These are phyloP conservation scores for Boletus pseudopeckii DNA, from an alignment of 768 basidiomycete genomes.

Conservation along the genomic window DNA sequence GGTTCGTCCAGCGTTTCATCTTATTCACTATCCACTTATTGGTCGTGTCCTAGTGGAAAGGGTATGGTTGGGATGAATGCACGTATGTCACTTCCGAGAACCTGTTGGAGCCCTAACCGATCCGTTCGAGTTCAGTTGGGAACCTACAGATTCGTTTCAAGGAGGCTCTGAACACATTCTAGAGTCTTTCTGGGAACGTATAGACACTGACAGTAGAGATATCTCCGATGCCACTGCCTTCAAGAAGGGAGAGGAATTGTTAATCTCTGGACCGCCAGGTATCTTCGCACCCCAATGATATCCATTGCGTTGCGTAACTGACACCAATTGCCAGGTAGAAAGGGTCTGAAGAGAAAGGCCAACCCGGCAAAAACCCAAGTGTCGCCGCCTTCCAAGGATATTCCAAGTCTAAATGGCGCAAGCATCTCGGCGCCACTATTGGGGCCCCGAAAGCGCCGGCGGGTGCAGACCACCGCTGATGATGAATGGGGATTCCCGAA, in stretches of 20 bases:
- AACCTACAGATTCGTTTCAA: slow-evolving; percentile 57
- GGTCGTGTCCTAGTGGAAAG: slow-evolving; percentile 51
- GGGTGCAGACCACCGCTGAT: slow-evolving; percentile 2
- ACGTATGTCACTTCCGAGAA: slow-evolving; percentile 43
- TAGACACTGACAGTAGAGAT: slow-evolving; percentile 42
- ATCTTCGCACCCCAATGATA: slow-evolving; percentile 6
- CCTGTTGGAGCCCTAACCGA: neutral
- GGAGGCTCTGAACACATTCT: slow-evolving; percentile 53
- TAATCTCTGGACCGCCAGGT: slow-evolving; percentile 61
- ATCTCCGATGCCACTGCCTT: slow-evolving; percentile 47
- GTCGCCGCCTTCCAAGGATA: slow-evolving; percentile 6
- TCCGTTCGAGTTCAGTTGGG: slow-evolving; percentile 51
- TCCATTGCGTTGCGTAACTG: neutral
- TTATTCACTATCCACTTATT: slow-evolving; percentile 1
- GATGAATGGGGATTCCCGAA: slow-evolving; percentile 8
- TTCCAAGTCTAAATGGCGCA: slow-evolving; percentile 5
- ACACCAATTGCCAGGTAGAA: slow-evolving; percentile 16
- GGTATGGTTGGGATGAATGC: slow-evolving; percentile 49
- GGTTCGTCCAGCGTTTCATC: slow-evolving; percentile 35
- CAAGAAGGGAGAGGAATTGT: slow-evolving; percentile 50
- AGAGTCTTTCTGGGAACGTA: slow-evolving; percentile 36
- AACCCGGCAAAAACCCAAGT: slow-evolving; percentile 7
- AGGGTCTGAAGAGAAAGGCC: slow-evolving; percentile 16
- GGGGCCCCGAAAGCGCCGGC: slow-evolving; percentile 27
- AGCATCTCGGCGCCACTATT: slow-evolving; percentile 19